Base-by-base conservation (phyloP, 768 basidiomycete species). In the Strobilomyces echinocephalus region DNA sequence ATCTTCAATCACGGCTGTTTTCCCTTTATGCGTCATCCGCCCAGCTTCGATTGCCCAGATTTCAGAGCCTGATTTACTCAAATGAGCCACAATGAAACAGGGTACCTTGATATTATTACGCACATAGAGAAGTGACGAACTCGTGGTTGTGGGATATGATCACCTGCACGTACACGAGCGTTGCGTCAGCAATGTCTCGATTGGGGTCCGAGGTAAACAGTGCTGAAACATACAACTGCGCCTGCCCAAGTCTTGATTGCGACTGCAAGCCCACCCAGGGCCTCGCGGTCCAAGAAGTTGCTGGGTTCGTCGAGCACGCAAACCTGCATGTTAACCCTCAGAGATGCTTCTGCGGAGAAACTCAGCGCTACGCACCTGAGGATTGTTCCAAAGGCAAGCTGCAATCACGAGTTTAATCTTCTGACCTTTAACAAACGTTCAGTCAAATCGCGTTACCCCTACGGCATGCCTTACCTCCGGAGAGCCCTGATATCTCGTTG, bases 261-360 rank as follows among this genome's bases (percentile, higher is more conserved):
- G 26, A 95, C 85, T 34, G 95, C 93, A 39, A 98, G 76, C 55
- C 95, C 95, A 60, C 95, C 95, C 18, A 97, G 77, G 20, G 94
- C 93, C 70, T 97, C 95, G 59, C 95, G 85, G 69, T 97, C 94
- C 76, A 97, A 81, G 79, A 97, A 97, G 74, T 98, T 97, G 68
- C 91, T 95, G 34, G 92, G 92, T 70, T 93, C 91, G 68, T 94
- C 91, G 33, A 92, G 79, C 14, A 89, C 74, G 65, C 87, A 88
- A 36, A 65, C 58, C 64, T 60, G 87, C 85, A 80, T 81, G 47
- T 21, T 41, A 58, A 18, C 28, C 53, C 53, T 57, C 46, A 58
- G 41, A 26, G 33, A 33, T 46, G n/a, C n/a, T 34, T 49, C 48
- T 36, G 14, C 20, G 50, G 41, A 30, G 55, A 15, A 9, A 15